Base-by-base conservation (phyloP, 2,329 filamentous ascomycete genomes). In the Pestalotiopsis sp. region DNA sequence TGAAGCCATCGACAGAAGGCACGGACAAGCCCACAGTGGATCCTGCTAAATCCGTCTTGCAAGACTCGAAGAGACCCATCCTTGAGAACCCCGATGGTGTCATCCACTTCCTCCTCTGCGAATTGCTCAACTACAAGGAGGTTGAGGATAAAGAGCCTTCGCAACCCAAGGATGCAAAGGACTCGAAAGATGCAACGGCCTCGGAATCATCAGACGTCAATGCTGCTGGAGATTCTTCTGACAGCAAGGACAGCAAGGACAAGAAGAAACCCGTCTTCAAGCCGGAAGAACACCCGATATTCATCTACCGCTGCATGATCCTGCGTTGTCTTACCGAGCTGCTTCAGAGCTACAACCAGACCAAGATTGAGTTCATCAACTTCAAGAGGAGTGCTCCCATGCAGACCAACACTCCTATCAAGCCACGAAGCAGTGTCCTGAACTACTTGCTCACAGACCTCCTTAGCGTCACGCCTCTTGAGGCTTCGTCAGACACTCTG, bases 341-440 rank as follows among this genome's bases (percentile, higher is more conserved):
- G 14, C 84, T 99, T 14, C 90, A 92, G 67, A 97, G 92, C 75
- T 99, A 98, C 81, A 97, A 94, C 73, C 90, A 94, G 66, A 93
- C 94, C 9, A 99, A 99, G 84, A 89, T 99, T 57, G 97, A 99
- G 77, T 98, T 99, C 77, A 98, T 99, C 83, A 98, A 98, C 79
- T 99, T 98, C 82, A 98, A 97, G 72, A 91, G 95, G 69, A 97
- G 94, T 76, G 91, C 93, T 6, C 93, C 95, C 60, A 87, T 94
- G 58, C 91, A 93, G 73, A 91, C 91, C 11, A 90, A 89, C 66
- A 98, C 96, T 1, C 96, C 96, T 4, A 94, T 97, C 17, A 98
- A 98, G 79, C 96, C 96, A 67, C 90, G 96, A 55, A 94, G 95
- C 11, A 94, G 92, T 70, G 92, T 98, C 57, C 84, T 99, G 70